phyloP scores from a whole-genome alignment of 768 basidiomycete species.

The Trametes villosa region DNA sequence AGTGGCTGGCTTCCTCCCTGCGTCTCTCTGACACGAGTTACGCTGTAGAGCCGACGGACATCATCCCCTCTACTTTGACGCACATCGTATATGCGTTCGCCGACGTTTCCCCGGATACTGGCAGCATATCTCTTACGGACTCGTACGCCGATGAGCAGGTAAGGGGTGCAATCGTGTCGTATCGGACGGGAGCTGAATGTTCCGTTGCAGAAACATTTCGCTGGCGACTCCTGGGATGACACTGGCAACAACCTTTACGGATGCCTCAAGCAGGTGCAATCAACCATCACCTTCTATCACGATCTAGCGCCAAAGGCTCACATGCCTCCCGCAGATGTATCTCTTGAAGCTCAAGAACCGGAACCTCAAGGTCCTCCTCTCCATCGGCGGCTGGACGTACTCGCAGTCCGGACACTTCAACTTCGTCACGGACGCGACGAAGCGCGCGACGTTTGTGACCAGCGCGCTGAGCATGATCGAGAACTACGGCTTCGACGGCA shows the following conservation, averaged over 20 bases:
- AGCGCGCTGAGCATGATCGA: conserved; percentile 66
- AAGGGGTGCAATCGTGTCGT: not conserved
- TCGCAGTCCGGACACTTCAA: conserved; percentile 72
- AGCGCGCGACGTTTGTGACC: conserved; percentile 60
- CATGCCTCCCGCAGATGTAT: conserved; percentile 37
- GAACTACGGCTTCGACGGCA: conserved; percentile 83
- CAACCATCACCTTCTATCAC: not conserved
- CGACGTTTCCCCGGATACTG: conserved; percentile 64
- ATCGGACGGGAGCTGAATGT: not conserved
- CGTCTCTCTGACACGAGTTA: not conserved
- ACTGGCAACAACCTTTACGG: conserved; percentile 83
- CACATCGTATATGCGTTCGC: conserved; percentile 85
- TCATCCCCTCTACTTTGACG: conserved; percentile 61
- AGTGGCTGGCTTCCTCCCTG: not conserved
- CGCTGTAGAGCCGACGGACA: conserved; percentile 64
- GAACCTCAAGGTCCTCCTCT: conserved; percentile 56
- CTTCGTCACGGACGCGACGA: conserved; percentile 58
- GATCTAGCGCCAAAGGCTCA: not conserved
- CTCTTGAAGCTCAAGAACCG: conserved; percentile 63
- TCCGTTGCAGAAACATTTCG: conserved; percentile 61
- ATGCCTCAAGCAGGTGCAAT: conserved; percentile 71
- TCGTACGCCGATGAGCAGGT: conserved; percentile 75
- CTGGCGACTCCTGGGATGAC: conserved; percentile 77
- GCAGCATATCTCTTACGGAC: conserved; percentile 70
- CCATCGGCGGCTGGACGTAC: conserved; percentile 70